phyloP scores from a whole-genome alignment of 2,329 filamentous ascomycete species.

The Oidium heveae region DNA sequence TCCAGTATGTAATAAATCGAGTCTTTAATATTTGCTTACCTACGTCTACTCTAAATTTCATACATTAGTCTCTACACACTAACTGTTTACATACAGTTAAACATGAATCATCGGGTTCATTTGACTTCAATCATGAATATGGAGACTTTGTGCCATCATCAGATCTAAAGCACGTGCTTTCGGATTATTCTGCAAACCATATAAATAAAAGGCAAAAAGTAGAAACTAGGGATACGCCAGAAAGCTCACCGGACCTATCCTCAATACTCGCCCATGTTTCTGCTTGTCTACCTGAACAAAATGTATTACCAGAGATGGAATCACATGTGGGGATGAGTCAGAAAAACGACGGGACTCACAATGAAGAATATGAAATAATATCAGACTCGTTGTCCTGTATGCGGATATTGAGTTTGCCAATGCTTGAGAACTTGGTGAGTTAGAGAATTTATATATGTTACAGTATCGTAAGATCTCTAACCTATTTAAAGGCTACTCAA shows the following conservation, averaged over 20 bases:
- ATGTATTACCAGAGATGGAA: not conserved
- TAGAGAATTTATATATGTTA: conserved; percentile 1
- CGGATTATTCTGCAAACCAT: conserved; percentile 3
- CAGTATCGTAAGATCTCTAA: conserved; percentile 2
- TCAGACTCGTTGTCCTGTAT: conserved; percentile 15
- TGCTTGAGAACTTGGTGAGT: conserved; percentile 33
- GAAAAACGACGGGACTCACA: not conserved
- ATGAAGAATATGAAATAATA: conserved; percentile 2
- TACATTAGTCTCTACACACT: not conserved
- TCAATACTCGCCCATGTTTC: conserved; percentile 5
- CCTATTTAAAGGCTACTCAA: conserved; percentile 24
- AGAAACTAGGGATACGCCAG: not conserved
- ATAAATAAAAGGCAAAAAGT: not conserved
- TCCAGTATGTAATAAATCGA: no score
- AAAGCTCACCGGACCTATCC: conserved; percentile 3
- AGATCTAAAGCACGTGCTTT: conserved; percentile 3
- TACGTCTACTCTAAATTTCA: no score
- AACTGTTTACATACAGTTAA: not conserved
- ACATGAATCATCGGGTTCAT: conserved; percentile 2
- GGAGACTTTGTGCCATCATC: not conserved
- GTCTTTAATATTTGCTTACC: no score
- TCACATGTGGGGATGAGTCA: not conserved
- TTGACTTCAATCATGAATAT: not conserved
- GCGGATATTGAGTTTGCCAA: conserved; percentile 32
- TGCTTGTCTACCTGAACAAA: conserved; percentile 3